These are phyloP conservation scores for Tuctoria greenei DNA, from an alignment of 176 grass and related monocot genomes.

Conservation along the genomic window DNA sequence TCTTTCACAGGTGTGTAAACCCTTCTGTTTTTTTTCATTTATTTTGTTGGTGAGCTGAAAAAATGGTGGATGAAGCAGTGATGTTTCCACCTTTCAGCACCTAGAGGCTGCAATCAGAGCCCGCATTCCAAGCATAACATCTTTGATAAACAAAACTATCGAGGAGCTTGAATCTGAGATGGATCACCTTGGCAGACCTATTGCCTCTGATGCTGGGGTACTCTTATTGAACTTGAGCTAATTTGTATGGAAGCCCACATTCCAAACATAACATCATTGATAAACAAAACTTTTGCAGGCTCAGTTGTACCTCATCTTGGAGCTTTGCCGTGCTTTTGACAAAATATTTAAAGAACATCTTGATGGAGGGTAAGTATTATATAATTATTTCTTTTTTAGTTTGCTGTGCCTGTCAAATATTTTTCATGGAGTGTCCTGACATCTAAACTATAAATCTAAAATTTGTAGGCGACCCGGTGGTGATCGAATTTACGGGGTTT, in stretches of 20 bases:
- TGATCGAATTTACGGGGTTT: conserved; percentile 93
- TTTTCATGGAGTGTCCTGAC: background rate
- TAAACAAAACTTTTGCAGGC: conserved; percentile 49
- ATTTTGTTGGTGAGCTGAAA: background rate
- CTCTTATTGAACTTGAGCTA: conserved; percentile 28
- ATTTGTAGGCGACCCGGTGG: conserved; percentile 74
- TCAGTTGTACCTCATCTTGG: conserved; percentile 87
- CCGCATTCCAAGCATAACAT: conserved; percentile 82
- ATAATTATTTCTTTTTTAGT: conserved; percentile 18
- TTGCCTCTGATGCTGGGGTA: conserved; percentile 86
- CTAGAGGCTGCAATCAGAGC: conserved; percentile 86
- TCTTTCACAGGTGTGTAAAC: conserved; percentile 63
- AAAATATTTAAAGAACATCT: conserved; percentile 99
- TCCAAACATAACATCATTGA: too few species aligned
- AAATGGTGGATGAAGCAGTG: conserved; percentile 26
- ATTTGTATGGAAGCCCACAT: background rate
- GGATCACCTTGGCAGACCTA: conserved; percentile 81
- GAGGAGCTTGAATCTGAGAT: conserved; percentile 97
- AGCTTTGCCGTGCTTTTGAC: conserved; percentile 90
- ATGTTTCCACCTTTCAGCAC: conserved; percentile 55
- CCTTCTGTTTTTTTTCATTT: conserved; percentile 17
- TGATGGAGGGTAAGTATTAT: conserved; percentile 79
- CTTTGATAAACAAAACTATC: conserved; percentile 90
- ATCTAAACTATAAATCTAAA: conserved; percentile 32
- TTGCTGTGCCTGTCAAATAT: background rate